Evolutionary conservation across 108 stramenopile species (phyloP).

Genomic region (Parietichytrium sp.): DNA sequence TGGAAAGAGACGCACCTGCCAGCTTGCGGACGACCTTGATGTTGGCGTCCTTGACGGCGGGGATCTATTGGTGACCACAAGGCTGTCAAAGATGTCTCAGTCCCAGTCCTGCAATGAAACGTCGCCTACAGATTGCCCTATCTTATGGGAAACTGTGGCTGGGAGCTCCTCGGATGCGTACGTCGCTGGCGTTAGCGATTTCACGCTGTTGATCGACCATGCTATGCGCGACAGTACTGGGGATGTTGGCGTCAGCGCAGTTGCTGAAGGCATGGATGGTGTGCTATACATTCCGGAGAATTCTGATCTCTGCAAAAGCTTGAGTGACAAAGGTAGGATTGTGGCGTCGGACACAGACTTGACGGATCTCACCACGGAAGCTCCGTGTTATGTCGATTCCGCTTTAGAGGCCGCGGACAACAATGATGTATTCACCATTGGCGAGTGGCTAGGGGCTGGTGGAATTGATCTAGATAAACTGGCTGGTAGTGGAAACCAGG

Average conservation of each 20-base stretch:
- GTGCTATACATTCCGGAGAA: conserved; percentile 18
- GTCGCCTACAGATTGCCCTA: neutral
- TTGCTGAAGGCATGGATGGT: conserved; percentile 17
- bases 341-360: neutral
- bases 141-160: conserved; percentile 5
- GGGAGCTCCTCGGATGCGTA: neutral
- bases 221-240: neutral
- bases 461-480: conserved; percentile 3
- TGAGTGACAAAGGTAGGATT: neutral
- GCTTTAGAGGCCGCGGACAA: neutral
- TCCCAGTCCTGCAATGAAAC: neutral
- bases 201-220: conserved; percentile 27
- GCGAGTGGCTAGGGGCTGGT: neutral
- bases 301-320: neutral
- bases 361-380: neutral
- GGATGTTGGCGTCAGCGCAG: neutral
- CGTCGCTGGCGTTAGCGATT: conserved; percentile 10
- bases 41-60: conserved; percentile 24
- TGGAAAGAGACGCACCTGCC: neutral
- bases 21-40: conserved; percentile 23
- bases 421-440: conserved; percentile 25
- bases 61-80: neutral
- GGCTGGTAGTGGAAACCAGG: neutral
- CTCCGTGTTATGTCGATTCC: conserved; percentile 17
- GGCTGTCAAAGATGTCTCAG: neutral